Evolutionary conservation across 2,329 filamentous ascomycete genomes (phyloP), one percentile per base, ranked within the genome.

Genomic region (Colletotrichum caudatum): DNA sequence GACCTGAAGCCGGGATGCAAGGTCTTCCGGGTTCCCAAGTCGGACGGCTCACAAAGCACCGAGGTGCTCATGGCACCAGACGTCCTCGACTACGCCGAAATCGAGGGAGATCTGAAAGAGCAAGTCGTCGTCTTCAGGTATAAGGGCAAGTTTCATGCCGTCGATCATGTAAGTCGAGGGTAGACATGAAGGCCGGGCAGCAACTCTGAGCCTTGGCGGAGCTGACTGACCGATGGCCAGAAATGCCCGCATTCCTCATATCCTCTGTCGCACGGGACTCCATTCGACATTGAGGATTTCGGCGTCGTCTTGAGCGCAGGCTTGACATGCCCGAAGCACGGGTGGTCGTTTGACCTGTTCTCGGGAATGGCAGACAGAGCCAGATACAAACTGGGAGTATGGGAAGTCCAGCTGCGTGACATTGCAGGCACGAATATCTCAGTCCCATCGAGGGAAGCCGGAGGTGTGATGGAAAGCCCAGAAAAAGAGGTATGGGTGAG

Each of bases 271-370:
- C 84, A 87, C 54, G 90, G 89, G 0, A 86, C 80, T 0, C 83
- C 90, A 0, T 93, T 92, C 69, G 91, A 93, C 65, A 93, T 93
- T 75, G 91, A 93, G 74, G 91, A 93, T 72, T 93, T 93, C 77
- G 91, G 91, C 0, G 81, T 92, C 2, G 83, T 86, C 5, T 78
- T 92, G 8, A 91, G 89, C 66, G 85, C 89, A 0, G 91, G 90
- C 0, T 81, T 93, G 4, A 87, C 85, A 0, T 93, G 91, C 77
- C 90, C 91, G 0, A 92, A 92, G 73, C 91, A 93, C 73, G 88
- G 84, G 5, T 93, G 91, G 91, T 91, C 90, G 0, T 93, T 93
- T 78, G 91, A 93, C 76, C 75, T 93, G 2, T 87, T 89, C 64
- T 88, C 90, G 0, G 91, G 91, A 0, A 82, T 83, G 75, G 85